A percentile compares a stretch with the other conserved stretches of the same genome.
phyloP scores from a whole-genome alignment of 352 stramenopile species.

The Phytophthora podocarpi region DNA sequence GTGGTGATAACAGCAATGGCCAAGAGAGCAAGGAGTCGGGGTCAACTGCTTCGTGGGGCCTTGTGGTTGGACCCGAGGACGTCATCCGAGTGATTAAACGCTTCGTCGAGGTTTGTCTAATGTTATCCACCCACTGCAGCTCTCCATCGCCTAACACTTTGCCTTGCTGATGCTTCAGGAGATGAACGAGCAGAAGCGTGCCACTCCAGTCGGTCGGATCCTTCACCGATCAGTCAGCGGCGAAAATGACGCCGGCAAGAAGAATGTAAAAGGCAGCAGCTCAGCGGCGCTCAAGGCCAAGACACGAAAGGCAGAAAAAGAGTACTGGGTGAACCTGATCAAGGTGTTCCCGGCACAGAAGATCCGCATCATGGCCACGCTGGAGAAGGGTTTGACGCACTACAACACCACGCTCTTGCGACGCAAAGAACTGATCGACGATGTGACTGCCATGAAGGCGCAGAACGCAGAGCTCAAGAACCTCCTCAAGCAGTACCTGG shows the following conservation, averaged over 20 bases:
- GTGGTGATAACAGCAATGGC: conserved; percentile 20
- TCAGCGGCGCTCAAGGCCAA: conserved; percentile 46
- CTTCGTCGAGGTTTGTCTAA: conserved; percentile 81
- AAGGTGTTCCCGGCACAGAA: conserved; percentile 76
- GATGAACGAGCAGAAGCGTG: conserved; percentile 71
- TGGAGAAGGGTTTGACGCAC: conserved; percentile 84
- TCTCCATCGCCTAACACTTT: too few relatives aligned
- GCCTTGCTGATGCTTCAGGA: conserved; percentile 40
- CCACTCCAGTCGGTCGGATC: conserved; percentile 52
- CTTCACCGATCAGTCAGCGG: conserved; percentile 36
- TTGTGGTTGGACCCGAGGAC: conserved; percentile 83
- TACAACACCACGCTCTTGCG: conserved; percentile 86
- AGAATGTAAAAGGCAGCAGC: conserved; percentile 22
- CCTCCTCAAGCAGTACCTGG: conserved; percentile 91
- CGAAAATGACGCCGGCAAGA: conserved; percentile 31
- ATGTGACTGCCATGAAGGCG: conserved; percentile 74
- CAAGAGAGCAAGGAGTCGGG: too few relatives aligned
- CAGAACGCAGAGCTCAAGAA: conserved; percentile 92
- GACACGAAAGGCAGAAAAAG: conserved; percentile 53
- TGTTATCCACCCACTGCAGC: background rate
- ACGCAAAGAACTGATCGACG: conserved; percentile 80
- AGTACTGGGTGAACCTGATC: conserved; percentile 83
- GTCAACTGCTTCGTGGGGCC: conserved; percentile 40
- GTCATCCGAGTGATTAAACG: conserved; percentile 87
- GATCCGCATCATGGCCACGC: conserved; percentile 74